A percentile compares a stretch with the other conserved stretches of the same genome.
These are phyloP conservation scores for Colletotrichum melonis DNA, from an alignment of 2,329 filamentous ascomycete genomes.

Conservation along the genomic window DNA sequence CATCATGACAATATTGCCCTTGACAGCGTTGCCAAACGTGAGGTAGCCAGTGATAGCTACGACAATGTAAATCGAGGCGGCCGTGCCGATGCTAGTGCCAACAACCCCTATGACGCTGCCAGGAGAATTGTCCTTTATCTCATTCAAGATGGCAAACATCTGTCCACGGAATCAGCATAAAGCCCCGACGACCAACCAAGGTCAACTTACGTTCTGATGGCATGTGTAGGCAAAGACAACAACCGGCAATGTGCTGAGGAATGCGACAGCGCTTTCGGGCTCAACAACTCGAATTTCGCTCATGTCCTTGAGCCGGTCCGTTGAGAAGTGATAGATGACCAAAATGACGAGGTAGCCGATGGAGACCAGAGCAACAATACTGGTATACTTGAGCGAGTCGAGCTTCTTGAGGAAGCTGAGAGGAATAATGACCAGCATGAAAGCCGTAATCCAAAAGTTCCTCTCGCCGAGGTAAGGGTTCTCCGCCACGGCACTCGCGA, in stretches of 20 bases:
- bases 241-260: constrained; percentile 88
- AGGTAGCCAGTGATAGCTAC: constrained; percentile 96
- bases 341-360: constrained; percentile 95
- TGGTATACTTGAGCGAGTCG: constrained; percentile 98
- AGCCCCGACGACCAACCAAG: not conserved
- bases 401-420: constrained; percentile 90
- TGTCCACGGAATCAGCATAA: constrained; percentile 51
- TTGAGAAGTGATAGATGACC: constrained; percentile 91
- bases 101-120: constrained; percentile 82
- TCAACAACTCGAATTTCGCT: constrained; percentile 80
- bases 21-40: constrained; percentile 90
- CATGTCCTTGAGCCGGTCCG: constrained; percentile 79
- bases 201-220: constrained; percentile 84
- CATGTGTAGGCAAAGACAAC: constrained; percentile 99
- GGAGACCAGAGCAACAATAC: constrained; percentile 87
- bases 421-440: constrained; percentile 96
- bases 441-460: constrained; percentile 97
- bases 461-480: constrained; percentile 85
- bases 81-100: constrained; percentile 84
- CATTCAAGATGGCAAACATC: constrained; percentile 99
- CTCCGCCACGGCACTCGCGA: constrained; percentile 66
- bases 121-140: constrained; percentile 87
- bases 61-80: constrained; percentile 87
- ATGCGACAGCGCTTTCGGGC: constrained; percentile 83
- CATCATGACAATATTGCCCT: constrained; percentile 94